These are phyloP conservation scores for Penstemon eatonii DNA, from an alignment of 257 asterid species.

Conservation along the genomic window DNA sequence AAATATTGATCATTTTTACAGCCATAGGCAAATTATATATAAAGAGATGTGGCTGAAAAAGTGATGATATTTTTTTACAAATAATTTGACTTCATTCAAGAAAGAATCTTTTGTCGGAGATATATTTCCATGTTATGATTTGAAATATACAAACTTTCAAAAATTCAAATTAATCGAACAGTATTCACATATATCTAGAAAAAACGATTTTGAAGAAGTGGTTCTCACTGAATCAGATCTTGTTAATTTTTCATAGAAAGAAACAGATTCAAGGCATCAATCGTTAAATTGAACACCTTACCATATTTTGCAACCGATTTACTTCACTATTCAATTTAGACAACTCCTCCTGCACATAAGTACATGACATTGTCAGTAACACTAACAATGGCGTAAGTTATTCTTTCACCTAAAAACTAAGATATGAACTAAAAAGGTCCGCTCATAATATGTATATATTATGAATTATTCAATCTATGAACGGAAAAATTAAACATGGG, in stretches of 20 bases:
- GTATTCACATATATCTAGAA: neutral
- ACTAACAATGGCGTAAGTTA: neutral
- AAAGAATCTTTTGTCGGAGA: neutral
- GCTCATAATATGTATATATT: too few relatives aligned
- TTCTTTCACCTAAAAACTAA: neutral
- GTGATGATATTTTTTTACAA: neutral
- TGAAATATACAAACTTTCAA: neutral
- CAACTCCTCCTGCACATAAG: constrained; percentile 67
- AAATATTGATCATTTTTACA: constrained; percentile 27
- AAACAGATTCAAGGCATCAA: neutral
- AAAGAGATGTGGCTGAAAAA: constrained; percentile 4
- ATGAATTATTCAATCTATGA: too few relatives aligned
- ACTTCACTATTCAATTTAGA: constrained; percentile 70
- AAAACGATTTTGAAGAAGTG: neutral
- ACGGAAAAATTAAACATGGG: too few relatives aligned
- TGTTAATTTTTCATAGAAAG: neutral
- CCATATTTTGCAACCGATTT: constrained; percentile 56
- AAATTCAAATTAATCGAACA: neutral
- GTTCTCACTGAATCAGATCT: constrained; percentile 8
- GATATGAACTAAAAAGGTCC: too few relatives aligned
- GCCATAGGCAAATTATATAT: constrained; percentile 3
- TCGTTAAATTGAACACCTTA: constrained; percentile 28
- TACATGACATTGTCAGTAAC: constrained; percentile 24
- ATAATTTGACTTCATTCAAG: neutral
- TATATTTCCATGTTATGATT: neutral